These are phyloP conservation scores for Combretum micranthum DNA, from an alignment of 345 rosid genomes.

Conservation along the genomic window DNA sequence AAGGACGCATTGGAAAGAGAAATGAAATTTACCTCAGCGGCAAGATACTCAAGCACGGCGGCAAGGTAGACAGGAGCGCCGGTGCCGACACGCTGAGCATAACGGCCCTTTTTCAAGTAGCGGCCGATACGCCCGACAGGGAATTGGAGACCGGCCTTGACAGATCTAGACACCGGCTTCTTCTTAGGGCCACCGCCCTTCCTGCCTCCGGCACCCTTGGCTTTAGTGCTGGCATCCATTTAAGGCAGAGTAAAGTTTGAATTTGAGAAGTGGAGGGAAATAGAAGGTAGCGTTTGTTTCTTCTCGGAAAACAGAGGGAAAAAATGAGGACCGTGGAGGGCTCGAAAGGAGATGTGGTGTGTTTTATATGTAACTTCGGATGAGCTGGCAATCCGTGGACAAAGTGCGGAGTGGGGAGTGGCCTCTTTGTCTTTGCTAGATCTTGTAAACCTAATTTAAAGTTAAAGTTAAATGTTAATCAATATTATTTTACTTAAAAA, in stretches of 20 bases:
- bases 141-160: slow-evolving; percentile 33
- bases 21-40: slow-evolving; percentile 23
- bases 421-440: too few species aligned
- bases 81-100: slow-evolving; percentile 28
- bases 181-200: slow-evolving; percentile 38
- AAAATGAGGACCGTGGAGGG: not conserved
- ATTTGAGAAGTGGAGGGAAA: slow-evolving; percentile 5
- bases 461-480: too few species aligned
- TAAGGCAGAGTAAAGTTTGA: not conserved
- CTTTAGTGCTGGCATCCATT: slow-evolving; percentile 22
- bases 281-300: too few species aligned
- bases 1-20: not conserved
- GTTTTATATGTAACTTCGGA: not conserved
- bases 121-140: slow-evolving; percentile 34
- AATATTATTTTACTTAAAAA: too few species aligned
- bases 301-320: slow-evolving; percentile 1
- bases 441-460: too few species aligned
- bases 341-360: slow-evolving; percentile 5
- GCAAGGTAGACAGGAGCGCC: slow-evolving; percentile 38
- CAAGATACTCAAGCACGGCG: slow-evolving; percentile 38
- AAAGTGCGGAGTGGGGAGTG: too few species aligned
- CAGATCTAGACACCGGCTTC: slow-evolving; percentile 29
- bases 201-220: slow-evolving; percentile 37
- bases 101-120: slow-evolving; percentile 35
- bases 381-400: slow-evolving; percentile 19